These are phyloP conservation scores for Hippophae gyantsensis DNA, from an alignment of 306 rosid genomes.

Conservation along the genomic window DNA sequence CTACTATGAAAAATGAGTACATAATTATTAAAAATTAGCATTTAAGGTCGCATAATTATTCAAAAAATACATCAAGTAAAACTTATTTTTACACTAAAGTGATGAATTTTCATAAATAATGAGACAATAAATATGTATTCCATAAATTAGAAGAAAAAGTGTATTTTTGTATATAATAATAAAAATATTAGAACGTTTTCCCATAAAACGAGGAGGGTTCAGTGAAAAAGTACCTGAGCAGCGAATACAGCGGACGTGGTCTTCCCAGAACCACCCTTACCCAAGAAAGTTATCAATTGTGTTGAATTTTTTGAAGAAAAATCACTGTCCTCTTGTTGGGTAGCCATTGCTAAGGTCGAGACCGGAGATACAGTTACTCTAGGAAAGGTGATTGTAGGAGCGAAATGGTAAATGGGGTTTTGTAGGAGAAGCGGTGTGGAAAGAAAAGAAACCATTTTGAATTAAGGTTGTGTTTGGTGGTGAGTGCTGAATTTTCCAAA, in stretches of 20 bases:
- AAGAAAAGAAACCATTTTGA: slow-evolving; percentile 23
- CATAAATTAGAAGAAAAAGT: too few species aligned
- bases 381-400: slow-evolving; percentile 4
- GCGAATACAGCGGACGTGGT: slow-evolving; percentile 84
- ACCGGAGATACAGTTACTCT: neutral
- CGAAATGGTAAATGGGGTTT: slow-evolving; percentile 15
- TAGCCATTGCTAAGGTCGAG: slow-evolving; percentile 2
- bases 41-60: too few species aligned
- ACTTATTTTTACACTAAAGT: too few species aligned
- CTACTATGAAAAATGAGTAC: too few species aligned
- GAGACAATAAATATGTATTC: too few species aligned
- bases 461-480: neutral
- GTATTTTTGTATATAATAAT: neutral
- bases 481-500: too few species aligned
- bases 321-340: slow-evolving; percentile 21
- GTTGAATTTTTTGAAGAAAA: slow-evolving; percentile 30
- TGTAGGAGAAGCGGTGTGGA: slow-evolving; percentile 20
- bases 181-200: neutral
- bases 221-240: slow-evolving; percentile 50
- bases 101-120: too few species aligned
- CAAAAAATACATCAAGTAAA: too few species aligned
- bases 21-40: too few species aligned
- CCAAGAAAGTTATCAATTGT: slow-evolving; percentile 71
- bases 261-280: slow-evolving; percentile 95
- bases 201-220: neutral